Evolutionary conservation across 2,329 filamentous ascomycete genomes (phyloP).

Genomic region (Phaeosphaeriaceae sp.): DNA sequence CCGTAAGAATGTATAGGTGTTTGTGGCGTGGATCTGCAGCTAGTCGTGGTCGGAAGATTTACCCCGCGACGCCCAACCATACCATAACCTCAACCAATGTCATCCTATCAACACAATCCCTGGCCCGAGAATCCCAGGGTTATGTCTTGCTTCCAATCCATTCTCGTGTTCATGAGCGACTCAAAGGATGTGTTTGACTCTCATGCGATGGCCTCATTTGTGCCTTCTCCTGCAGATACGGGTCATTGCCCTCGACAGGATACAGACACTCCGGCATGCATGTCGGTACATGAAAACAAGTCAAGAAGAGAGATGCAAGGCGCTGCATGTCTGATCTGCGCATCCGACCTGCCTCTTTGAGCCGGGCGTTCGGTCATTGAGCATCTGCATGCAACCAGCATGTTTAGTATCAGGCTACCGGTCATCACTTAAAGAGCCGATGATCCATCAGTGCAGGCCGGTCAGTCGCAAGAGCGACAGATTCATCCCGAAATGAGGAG

Average conservation of each 20-base stretch:
- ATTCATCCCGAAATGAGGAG: neutral
- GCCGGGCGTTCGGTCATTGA: neutral
- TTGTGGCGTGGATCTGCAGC: neutral
- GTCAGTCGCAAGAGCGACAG: neutral
- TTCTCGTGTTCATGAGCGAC: too few species aligned
- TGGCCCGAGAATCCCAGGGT: neutral
- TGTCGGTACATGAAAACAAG: neutral
- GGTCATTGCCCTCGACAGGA: neutral
- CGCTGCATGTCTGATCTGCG: neutral
- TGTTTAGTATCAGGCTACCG: neutral
- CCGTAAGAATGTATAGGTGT: neutral
- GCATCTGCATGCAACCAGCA: neutral
- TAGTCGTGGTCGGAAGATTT: neutral
- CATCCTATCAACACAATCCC: neutral
- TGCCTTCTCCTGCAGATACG: neutral
- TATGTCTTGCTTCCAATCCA: neutral
- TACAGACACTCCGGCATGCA: neutral
- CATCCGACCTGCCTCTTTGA: neutral
- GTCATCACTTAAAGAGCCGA: neutral
- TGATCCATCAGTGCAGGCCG: neutral
- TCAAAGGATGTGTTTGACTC: too few species aligned
- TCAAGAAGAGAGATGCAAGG: neutral
- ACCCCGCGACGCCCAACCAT: neutral
- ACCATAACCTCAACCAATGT: neutral
- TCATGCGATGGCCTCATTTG: neutral